These are phyloP conservation scores for Ophiostoma tasmaniense DNA, from an alignment of 2,329 filamentous ascomycete species.

Conservation along the genomic window DNA sequence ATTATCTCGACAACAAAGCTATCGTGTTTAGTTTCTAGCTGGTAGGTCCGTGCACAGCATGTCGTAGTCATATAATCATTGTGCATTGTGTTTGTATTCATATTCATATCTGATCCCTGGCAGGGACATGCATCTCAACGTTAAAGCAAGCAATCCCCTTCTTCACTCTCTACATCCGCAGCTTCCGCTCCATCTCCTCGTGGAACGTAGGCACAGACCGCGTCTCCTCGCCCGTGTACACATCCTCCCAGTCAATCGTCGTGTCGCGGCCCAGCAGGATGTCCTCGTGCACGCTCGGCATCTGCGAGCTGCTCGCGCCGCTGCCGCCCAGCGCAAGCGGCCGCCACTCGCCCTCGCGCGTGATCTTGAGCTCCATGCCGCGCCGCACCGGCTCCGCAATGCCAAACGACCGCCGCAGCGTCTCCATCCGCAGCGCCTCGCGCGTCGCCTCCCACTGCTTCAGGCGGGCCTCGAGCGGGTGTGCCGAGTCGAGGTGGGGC, in stretches of 20 bases:
- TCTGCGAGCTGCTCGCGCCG: constrained; percentile 25
- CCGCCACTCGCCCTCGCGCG: constrained; percentile 69
- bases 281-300: constrained; percentile 73
- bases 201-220: constrained; percentile 66
- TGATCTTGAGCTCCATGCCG: constrained; percentile 92
- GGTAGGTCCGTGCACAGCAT: neutral
- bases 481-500: constrained; percentile 53
- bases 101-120: neutral
- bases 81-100: neutral
- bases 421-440: constrained; percentile 78
- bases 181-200: constrained; percentile 86
- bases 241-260: constrained; percentile 84
- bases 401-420: constrained; percentile 77
- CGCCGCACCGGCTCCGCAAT: constrained; percentile 86
- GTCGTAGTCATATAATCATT: neutral
- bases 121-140: neutral
- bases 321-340: constrained; percentile 59
- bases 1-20: neutral
- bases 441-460: constrained; percentile 85
- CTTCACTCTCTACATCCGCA: constrained; percentile 57
- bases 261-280: constrained; percentile 73
- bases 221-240: constrained; percentile 73
- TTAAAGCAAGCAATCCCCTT: constrained; percentile 6
- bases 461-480: constrained; percentile 88
- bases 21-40: neutral